Evolutionary conservation across 2,329 filamentous ascomycete species (phyloP), one percentile per base, ranked within the genome.

Genomic region (Chaetomium sp.): DNA sequence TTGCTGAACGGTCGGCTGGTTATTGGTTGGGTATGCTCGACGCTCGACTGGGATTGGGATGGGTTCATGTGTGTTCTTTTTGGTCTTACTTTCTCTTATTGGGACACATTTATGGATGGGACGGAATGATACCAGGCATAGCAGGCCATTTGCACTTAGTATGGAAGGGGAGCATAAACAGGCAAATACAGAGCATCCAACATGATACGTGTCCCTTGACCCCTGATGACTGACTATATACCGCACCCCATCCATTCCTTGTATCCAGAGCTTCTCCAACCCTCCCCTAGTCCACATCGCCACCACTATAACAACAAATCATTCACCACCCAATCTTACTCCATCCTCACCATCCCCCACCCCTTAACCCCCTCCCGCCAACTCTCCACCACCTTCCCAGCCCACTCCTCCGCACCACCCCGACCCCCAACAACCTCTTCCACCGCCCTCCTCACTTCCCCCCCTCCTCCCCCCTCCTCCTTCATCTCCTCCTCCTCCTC

Each of bases 301-400:
- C 11, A n/a, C 11, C 40, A n/a, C 40, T 42, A 42, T 12, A 6
- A n/a, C 40, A 6, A 37, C 4, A 33, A n/a, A 5, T 19, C 1
- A 4, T 37, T 27, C 37, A 5, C 19, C 32, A n/a, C 14, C 1
- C 33, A 10, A 4, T 33, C n/a, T 10, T 49, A 71, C 55, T 73
- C 71, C 59, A 69, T 66, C 60, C 66, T 69, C 3, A 72, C 68
- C 49, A 63, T 61, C 12, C 60, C 59, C 69, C 71, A 72, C 37
- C 72, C 72, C 55, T 68, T 69, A 2, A 73, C 65, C 4, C 67
- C 66, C 45, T 73, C 69, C 48, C 67, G 62, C 73, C 73, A 75
- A 49, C 68, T 71, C 34, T 71, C 66, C 27, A 71, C 60, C n/a
- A 74, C 61, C 27, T 56, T 55, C 1, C 65, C 67, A 6, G 67